Percentiles rank a stretch among this genome's conserved stretches.
Evolutionary conservation across 2,329 filamentous ascomycete genomes (phyloP).

Genomic region (Xylaria sp.): DNA sequence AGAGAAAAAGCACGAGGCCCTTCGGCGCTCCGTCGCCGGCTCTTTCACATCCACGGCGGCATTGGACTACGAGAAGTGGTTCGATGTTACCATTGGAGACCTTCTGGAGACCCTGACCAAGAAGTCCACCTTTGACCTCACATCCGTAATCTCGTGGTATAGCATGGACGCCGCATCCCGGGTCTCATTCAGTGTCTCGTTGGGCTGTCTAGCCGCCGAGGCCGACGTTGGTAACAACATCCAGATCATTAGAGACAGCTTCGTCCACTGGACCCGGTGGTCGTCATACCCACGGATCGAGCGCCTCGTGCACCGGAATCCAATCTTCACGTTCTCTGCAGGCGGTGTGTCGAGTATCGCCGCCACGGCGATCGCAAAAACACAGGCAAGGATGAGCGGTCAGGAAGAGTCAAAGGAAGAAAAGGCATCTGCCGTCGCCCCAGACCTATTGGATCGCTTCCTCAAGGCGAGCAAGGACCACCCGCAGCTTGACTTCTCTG

Average conservation of each 20-base stretch:
- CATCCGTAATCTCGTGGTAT: slow-evolving; percentile 40
- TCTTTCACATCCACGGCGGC: slow-evolving; percentile 42
- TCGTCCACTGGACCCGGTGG: slow-evolving; percentile 43
- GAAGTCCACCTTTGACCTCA: slow-evolving; percentile 38
- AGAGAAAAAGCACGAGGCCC: slow-evolving; percentile 40
- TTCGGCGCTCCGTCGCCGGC: slow-evolving; percentile 43
- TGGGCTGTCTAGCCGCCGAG: slow-evolving; percentile 41
- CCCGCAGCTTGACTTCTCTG: slow-evolving; percentile 38
- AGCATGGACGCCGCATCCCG: slow-evolving; percentile 41
- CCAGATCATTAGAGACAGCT: slow-evolving; percentile 41
- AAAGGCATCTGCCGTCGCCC: slow-evolving; percentile 12
- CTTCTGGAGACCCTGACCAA: slow-evolving; percentile 32
- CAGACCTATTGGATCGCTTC: slow-evolving; percentile 41
- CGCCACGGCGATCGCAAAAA: slow-evolving; percentile 23
- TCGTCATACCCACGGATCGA: slow-evolving; percentile 40
- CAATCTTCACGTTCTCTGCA: slow-evolving; percentile 32
- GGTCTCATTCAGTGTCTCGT: slow-evolving; percentile 40
- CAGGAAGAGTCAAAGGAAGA: slow-evolving; percentile 11
- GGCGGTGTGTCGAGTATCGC: slow-evolving; percentile 37
- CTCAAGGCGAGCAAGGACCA: slow-evolving; percentile 39
- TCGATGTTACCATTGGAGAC: slow-evolving; percentile 41
- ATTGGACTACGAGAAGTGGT: slow-evolving; percentile 42
- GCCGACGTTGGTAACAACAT: slow-evolving; percentile 41
- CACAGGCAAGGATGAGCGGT: slow-evolving; percentile 28
- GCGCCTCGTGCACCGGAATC: slow-evolving; percentile 43